A percentile compares a stretch with the other conserved stretches of the same genome.
These are phyloP conservation scores for Heimioporus sp. DNA, from an alignment of 768 basidiomycete species.

Conservation along the genomic window DNA sequence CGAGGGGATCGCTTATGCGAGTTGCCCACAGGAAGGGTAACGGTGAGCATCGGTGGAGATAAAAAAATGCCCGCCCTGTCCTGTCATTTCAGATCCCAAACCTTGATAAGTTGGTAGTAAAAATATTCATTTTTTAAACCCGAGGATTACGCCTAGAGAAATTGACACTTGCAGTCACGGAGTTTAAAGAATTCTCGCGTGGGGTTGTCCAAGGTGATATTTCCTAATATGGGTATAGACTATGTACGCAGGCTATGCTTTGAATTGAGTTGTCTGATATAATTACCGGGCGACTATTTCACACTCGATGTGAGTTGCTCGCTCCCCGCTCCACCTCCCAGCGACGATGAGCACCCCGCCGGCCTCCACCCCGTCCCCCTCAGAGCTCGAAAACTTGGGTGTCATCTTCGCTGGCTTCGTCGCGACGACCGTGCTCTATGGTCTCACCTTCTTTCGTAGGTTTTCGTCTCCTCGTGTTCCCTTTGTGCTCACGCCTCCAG, in stretches of 20 bases:
- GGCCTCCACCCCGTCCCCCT: conserved; percentile 8
- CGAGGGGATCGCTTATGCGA: no score
- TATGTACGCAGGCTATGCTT: neutral
- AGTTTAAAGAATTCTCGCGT: no score
- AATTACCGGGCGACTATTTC: neutral
- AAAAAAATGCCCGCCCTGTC: no score
- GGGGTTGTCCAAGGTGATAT: neutral
- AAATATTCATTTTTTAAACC: no score
- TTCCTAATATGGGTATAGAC: neutral
- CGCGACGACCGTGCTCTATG: conserved; percentile 26
- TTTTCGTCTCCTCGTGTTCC: neutral
- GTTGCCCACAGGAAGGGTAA: no score
- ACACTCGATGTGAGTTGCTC: neutral
- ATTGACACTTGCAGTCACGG: no score
- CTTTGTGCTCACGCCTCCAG: neutral
- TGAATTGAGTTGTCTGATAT: conserved; percentile 4
- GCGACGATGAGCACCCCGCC: conserved; percentile 15
- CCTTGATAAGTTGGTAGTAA: no score
- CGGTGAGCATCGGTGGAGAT: no score
- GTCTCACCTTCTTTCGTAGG: conserved; percentile 34
- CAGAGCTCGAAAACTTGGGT: conserved; percentile 25
- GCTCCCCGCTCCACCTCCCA: neutral
- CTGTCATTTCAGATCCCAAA: no score
- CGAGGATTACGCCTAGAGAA: no score
- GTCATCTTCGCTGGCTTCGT: conserved; percentile 29